phyloP scores from a whole-genome alignment of 2,329 filamentous ascomycete genomes.

The Cadophora gregata region DNA sequence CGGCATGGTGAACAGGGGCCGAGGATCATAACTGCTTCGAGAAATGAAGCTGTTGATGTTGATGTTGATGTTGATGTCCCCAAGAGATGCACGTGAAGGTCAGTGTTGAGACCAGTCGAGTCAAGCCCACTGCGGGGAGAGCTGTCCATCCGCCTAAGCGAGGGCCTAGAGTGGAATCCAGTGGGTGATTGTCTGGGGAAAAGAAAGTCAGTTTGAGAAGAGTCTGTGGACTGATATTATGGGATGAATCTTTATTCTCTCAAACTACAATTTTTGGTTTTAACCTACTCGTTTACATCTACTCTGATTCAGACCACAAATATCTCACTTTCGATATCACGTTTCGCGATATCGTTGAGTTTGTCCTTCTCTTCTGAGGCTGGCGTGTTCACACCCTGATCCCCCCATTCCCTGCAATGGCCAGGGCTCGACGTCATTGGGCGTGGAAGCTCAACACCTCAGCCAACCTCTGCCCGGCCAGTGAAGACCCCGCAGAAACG shows the following conservation, averaged over 20 bases:
- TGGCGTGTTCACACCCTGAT: conserved; percentile 9
- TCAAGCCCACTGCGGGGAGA: conserved; percentile 22
- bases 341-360: conserved; percentile 29
- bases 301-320: background rate
- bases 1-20: conserved; percentile 30
- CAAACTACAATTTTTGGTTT: background rate
- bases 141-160: conserved; percentile 16
- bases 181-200: conserved; percentile 24
- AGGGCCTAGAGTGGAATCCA: conserved; percentile 5
- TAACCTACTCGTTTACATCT: background rate
- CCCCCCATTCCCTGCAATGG: conserved; percentile 12
- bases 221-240: background rate
- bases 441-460: conserved; percentile 16
- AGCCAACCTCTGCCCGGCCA: conserved; percentile 2
- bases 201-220: conserved; percentile 6
- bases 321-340: conserved; percentile 17
- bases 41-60: conserved; percentile 3
- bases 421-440: conserved; percentile 34
- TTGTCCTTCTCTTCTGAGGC: conserved; percentile 6
- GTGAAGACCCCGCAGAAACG: conserved; percentile 12
- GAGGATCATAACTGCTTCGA: conserved; percentile 35
- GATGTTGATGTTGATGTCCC: conserved; percentile 9
- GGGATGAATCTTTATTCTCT: background rate
- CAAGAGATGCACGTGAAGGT: conserved; percentile 17
- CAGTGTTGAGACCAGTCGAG: conserved; percentile 2